Conservation (phyloP, 116 monocot species). For the Posidonia oceanica region DNA sequence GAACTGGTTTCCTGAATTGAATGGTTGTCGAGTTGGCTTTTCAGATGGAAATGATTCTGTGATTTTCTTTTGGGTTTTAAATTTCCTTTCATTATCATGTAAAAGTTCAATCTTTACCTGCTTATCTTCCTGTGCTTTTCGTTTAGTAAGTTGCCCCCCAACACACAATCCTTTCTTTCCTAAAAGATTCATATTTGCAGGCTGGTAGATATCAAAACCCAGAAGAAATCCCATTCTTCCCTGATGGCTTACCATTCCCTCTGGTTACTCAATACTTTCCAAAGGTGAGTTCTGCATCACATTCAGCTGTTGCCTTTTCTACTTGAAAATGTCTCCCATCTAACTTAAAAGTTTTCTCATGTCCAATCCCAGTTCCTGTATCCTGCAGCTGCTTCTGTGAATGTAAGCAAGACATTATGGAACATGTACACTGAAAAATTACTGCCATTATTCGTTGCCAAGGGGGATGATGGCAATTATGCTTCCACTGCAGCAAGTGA, state of each 20-base stretch:
- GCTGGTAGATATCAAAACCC: constrained; percentile 73
- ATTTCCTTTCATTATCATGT: too few species aligned
- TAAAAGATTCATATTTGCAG: constrained; percentile 23
- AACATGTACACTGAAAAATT: constrained; percentile 46
- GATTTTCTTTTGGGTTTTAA: too few species aligned
- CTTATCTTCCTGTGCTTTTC: too few species aligned
- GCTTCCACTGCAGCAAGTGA: constrained; percentile 43
- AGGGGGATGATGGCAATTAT: constrained; percentile 71
- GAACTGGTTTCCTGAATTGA: too few species aligned
- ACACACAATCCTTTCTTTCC: background rate
- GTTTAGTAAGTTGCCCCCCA: background rate
- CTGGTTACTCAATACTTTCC: constrained; percentile 21
- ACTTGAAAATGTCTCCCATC: background rate
- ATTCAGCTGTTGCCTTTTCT: background rate
- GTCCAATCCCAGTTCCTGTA: constrained; percentile 28
- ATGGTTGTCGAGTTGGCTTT: too few species aligned
- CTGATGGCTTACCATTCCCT: constrained; percentile 12
- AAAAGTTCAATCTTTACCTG: too few species aligned
- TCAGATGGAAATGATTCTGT: too few species aligned
- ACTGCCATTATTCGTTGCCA: constrained; percentile 39
- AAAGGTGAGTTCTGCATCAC: constrained; percentile 20
- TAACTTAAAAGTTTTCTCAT: background rate
- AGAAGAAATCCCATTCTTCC: constrained; percentile 33
- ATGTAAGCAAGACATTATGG: constrained; percentile 60
- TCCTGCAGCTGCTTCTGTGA: constrained; percentile 51